phyloP scores from a whole-genome alignment of 768 basidiomycete genomes.

The Kwoniella bestiolae region DNA sequence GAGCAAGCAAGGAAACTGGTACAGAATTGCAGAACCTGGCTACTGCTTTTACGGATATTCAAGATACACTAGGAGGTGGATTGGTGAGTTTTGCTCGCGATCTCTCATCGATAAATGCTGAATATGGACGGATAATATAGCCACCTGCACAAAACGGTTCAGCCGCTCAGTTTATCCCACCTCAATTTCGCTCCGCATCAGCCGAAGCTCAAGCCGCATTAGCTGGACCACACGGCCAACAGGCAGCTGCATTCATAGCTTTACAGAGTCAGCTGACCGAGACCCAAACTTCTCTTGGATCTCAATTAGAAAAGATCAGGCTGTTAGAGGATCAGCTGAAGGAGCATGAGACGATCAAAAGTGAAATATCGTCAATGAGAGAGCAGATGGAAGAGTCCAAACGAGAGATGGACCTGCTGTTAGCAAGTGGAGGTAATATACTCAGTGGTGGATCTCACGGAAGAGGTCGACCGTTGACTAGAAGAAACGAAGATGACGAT shows the following conservation, averaged over 20 bases:
- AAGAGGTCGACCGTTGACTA: slow-evolving; percentile 27
- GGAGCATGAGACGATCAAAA: slow-evolving; percentile 82
- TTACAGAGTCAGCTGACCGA: slow-evolving; percentile 82
- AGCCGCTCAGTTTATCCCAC: slow-evolving; percentile 51
- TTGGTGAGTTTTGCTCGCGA: slow-evolving; percentile 63
- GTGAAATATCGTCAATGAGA: slow-evolving; percentile 73
- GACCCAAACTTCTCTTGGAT: slow-evolving; percentile 75
- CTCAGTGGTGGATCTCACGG: slow-evolving; percentile 2
- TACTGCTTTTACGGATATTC: slow-evolving; percentile 83
- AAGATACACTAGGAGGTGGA: slow-evolving; percentile 84
- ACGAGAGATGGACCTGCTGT: slow-evolving; percentile 61
- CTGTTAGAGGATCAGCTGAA: slow-evolving; percentile 73
- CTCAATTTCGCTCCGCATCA: slow-evolving; percentile 47
- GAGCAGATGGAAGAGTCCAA: slow-evolving; percentile 67
- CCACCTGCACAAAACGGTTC: slow-evolving; percentile 55
- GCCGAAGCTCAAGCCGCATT: slow-evolving; percentile 45
- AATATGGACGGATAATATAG: slow-evolving; percentile 24
- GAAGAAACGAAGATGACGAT: slow-evolving; percentile 54
- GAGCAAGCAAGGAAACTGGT: slow-evolving; percentile 92
- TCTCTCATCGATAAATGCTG: not conserved
- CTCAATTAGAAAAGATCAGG: slow-evolving; percentile 79
- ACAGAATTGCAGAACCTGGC: slow-evolving; percentile 78
- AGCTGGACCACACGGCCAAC: slow-evolving; percentile 50
- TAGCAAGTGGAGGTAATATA: slow-evolving; percentile 31
- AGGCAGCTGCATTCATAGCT: slow-evolving; percentile 62